A percentile compares a stretch with the other conserved stretches of the same genome.
phyloP scores from a whole-genome alignment of 2,329 filamentous ascomycete species.

The Plectosphaerella sp. region DNA sequence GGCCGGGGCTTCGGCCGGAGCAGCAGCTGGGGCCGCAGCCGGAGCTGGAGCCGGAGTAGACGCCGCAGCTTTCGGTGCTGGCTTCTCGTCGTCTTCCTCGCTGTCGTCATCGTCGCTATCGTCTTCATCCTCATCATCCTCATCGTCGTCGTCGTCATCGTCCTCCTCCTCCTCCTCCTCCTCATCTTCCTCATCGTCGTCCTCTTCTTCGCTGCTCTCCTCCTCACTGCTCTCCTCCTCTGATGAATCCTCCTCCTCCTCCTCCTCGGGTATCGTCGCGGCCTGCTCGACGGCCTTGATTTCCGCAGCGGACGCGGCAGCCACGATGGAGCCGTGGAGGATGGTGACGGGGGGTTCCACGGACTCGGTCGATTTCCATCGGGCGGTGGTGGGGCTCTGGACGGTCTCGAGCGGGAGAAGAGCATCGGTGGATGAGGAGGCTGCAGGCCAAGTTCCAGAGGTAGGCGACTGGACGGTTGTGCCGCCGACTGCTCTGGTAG shows the following conservation, averaged over 20 bases:
- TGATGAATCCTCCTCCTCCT: conserved; percentile 28
- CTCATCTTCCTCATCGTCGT: conserved; percentile 19
- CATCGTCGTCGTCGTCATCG: conserved; percentile 18
- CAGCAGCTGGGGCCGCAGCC: background rate
- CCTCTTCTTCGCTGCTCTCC: conserved; percentile 16
- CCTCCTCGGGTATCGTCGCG: conserved; percentile 34
- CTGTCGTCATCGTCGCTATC: background rate
- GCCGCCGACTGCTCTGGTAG: background rate
- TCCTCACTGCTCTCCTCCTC: conserved; percentile 21
- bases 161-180: conserved; percentile 20
- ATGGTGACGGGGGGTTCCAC: conserved; percentile 16
- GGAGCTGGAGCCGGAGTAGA: background rate
- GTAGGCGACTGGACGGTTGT: conserved; percentile 41
- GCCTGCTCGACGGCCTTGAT: conserved; percentile 33
- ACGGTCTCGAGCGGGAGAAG: conserved; percentile 21
- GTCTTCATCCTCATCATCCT: conserved; percentile 11
- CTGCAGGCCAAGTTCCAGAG: conserved; percentile 34
- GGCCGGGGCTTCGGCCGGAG: background rate
- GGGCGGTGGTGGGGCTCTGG: conserved; percentile 37
- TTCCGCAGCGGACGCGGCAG: conserved; percentile 28
- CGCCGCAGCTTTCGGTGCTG: background rate
- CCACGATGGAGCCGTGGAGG: conserved; percentile 26
- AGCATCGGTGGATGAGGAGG: conserved; percentile 13
- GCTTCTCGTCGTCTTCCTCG: conserved; percentile 1
- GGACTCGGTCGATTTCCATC: conserved; percentile 31